These are phyloP conservation scores for Colletotrichum sp. DNA, from an alignment of 2,329 filamentous ascomycete genomes.

Conservation along the genomic window DNA sequence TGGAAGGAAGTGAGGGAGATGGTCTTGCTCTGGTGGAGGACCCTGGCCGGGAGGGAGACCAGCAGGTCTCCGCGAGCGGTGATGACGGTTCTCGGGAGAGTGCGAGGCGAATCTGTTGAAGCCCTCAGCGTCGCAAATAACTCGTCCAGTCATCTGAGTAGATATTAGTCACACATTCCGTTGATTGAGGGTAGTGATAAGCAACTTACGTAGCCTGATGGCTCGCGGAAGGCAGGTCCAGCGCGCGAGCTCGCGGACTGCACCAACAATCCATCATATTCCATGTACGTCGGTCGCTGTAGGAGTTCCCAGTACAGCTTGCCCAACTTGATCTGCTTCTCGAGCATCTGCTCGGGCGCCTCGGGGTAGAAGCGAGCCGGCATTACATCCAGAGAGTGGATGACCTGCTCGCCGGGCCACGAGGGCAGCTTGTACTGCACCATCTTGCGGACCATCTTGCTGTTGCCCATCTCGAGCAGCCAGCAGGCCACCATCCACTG, in stretches of 20 bases:
- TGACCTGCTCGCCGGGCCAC: conserved; percentile 50
- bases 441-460: conserved; percentile 42
- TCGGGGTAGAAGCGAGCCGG: conserved; percentile 48
- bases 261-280: conserved; percentile 48
- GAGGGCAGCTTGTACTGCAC: conserved; percentile 37
- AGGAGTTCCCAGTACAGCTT: conserved; percentile 53
- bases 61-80: neutral
- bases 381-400: conserved; percentile 44
- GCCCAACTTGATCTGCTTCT: conserved; percentile 45
- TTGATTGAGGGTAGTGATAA: no score
- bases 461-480: conserved; percentile 42
- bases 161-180: neutral
- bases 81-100: conserved; percentile 26
- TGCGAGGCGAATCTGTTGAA: conserved; percentile 38
- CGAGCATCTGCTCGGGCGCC: conserved; percentile 35
- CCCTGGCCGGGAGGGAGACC: neutral
- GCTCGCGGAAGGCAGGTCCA: conserved; percentile 23
- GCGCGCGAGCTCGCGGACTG: conserved; percentile 27
- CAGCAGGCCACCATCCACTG: conserved; percentile 39
- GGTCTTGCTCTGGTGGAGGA: conserved; percentile 29
- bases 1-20: conserved; percentile 44
- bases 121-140: conserved; percentile 49
- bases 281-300: conserved; percentile 50
- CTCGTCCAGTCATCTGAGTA: conserved; percentile 39
- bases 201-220: conserved; percentile 32